These are phyloP conservation scores for Lachancea fermentati DNA, from an alignment of 805 yeast species.

Conservation along the genomic window DNA sequence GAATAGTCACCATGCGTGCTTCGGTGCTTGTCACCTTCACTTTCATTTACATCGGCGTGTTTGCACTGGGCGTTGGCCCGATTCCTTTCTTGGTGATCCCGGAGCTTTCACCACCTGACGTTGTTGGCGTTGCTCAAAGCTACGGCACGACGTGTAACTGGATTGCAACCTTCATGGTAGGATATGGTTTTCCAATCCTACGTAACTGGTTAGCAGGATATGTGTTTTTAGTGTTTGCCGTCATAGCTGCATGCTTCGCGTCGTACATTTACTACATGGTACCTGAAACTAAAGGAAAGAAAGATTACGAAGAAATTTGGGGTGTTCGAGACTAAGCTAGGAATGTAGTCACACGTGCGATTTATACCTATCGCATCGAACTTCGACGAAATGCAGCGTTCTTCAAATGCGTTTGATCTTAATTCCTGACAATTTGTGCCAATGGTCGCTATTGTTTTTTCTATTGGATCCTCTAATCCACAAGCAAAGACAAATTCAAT, in stretches of 20 bases:
- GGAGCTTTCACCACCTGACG: conserved; percentile 79
- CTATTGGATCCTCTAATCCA: too few relatives aligned
- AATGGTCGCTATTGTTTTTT: too few relatives aligned
- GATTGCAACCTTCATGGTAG: conserved; percentile 81
- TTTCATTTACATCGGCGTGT: conserved; percentile 69
- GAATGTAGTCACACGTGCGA: background rate
- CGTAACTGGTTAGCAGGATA: conserved; percentile 65
- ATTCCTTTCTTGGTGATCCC: conserved; percentile 86
- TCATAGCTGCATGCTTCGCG: conserved; percentile 46
- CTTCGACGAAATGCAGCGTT: too few relatives aligned
- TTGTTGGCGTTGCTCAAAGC: conserved; percentile 84
- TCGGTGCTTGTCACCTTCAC: conserved; percentile 56
- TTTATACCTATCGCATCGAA: too few relatives aligned
- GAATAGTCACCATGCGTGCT: conserved; percentile 48
- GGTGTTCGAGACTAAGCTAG: background rate
- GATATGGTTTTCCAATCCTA: conserved; percentile 72
- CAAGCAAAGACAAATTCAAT: too few relatives aligned
- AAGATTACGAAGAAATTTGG: conserved; percentile 21
- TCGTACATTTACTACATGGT: conserved; percentile 37
- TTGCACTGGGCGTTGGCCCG: conserved; percentile 93
- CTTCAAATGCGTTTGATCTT: too few relatives aligned
- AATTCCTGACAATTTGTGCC: background rate
- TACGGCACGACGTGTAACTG: conserved; percentile 90
- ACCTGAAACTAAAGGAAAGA: conserved; percentile 57
- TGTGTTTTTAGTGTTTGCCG: conserved; percentile 68